Evolutionary conservation across 2,329 filamentous ascomycete genomes (phyloP).

Genomic region (Colletotrichum tropicicola): DNA sequence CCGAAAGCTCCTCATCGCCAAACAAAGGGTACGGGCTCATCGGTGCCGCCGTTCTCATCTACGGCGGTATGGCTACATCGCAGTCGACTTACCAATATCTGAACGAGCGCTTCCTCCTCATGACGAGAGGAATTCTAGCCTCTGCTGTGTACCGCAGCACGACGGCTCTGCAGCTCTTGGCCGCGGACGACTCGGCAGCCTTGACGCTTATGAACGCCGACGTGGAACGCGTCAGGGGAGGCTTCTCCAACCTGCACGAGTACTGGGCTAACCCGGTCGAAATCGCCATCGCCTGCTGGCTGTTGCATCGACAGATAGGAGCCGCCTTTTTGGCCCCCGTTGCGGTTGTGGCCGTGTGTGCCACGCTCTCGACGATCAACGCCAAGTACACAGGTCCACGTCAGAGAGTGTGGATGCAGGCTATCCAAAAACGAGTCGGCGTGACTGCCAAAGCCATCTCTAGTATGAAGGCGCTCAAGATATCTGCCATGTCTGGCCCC

Average conservation of each 20-base stretch:
- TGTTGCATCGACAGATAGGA: conserved; percentile 49
- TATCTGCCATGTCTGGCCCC: conserved; percentile 43
- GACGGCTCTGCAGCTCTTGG: conserved; percentile 39
- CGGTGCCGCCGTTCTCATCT: conserved; percentile 49
- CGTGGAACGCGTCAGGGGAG: conserved; percentile 50
- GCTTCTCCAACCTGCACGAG: conserved; percentile 46
- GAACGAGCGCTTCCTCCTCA: conserved; percentile 41
- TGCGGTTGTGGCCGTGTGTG: background rate
- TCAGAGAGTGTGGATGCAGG: conserved; percentile 36
- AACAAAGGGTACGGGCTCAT: conserved; percentile 52
- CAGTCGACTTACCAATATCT: conserved; percentile 50
- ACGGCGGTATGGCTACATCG: conserved; percentile 49
- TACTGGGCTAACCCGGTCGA: conserved; percentile 51
- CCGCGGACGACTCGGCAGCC: conserved; percentile 47
- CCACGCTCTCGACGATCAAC: background rate
- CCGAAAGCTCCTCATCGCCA: conserved; percentile 23
- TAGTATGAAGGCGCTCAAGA: conserved; percentile 49
- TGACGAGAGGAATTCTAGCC: conserved; percentile 43
- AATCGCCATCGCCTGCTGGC: conserved; percentile 53
- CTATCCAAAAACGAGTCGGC: conserved; percentile 35
- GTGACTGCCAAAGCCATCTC: conserved; percentile 39
- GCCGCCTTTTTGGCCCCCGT: conserved; percentile 19
- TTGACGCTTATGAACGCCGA: conserved; percentile 59
- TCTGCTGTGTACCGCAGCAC: conserved; percentile 45
- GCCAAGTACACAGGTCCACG: conserved; percentile 5